Conservation (phyloP, 129 eudicot species). For the Kitagawia praeruptora region DNA sequence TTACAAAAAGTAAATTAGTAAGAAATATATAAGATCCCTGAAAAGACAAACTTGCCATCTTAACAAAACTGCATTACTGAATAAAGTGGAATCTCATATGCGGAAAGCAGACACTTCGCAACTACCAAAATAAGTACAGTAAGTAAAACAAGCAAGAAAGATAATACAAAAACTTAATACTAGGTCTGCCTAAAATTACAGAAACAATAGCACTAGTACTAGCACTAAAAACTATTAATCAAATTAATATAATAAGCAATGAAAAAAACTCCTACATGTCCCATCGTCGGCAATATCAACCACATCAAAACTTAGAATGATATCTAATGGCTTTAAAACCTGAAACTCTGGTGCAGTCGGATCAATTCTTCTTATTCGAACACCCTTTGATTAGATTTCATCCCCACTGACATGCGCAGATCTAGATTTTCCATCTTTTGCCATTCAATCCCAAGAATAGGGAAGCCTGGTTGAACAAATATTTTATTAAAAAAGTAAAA, state of each 20-base stretch:
- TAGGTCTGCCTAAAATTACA: not conserved
- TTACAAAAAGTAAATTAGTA: constrained; percentile 13
- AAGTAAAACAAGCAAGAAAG: not conserved
- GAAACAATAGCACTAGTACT: not conserved
- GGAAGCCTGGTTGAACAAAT: constrained; percentile 55
- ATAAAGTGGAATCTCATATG: not conserved
- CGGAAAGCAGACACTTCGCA: not conserved
- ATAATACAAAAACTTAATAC: not conserved
- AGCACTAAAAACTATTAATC: not conserved
- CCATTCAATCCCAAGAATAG: constrained; percentile 95
- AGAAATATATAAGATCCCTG: not conserved
- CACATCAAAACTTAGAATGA: constrained; percentile 89
- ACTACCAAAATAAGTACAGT: not conserved
- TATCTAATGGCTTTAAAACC: constrained; percentile 76
- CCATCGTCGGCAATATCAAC: constrained; percentile 94
- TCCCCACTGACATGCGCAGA: constrained; percentile 75
- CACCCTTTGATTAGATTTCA: constrained; percentile 90
- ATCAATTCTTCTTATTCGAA: constrained; percentile 79
- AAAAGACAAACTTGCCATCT: not conserved
- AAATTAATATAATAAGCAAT: not conserved
- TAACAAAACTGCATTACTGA: not conserved
- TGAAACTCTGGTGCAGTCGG: constrained; percentile 80
- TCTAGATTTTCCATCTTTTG: constrained; percentile 99
- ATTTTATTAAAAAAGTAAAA: not conserved
- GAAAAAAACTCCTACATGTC: constrained; percentile 46